These are phyloP conservation scores for Phytopythium oedochilum DNA, from an alignment of 352 stramenopile genomes.

Conservation along the genomic window DNA sequence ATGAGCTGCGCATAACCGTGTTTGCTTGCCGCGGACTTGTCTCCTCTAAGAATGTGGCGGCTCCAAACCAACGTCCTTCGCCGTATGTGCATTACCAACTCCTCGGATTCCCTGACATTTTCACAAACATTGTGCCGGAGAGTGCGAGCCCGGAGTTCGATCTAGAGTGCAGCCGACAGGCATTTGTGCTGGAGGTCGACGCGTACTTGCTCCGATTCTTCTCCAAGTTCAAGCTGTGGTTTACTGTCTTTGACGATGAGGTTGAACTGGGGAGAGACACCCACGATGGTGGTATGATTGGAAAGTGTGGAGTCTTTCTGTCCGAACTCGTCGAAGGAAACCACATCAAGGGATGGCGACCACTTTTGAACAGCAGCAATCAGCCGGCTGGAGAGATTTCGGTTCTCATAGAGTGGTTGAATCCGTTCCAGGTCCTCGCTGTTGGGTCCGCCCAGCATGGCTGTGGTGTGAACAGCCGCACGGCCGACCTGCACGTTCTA, in stretches of 20 bases:
- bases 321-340: conserved; percentile 68
- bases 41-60: conserved; percentile 13
- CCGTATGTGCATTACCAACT: conserved; percentile 91
- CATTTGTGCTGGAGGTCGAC: conserved; percentile 68
- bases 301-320: conserved; percentile 64
- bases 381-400: conserved; percentile 60
- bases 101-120: conserved; percentile 83
- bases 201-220: conserved; percentile 79
- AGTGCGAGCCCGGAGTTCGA: conserved; percentile 73
- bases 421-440: conserved; percentile 67
- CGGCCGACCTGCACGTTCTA: conserved; percentile 45
- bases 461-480: conserved; percentile 17
- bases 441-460: conserved; percentile 29
- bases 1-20: conserved; percentile 67
- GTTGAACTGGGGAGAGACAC: conserved; percentile 23
- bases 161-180: conserved; percentile 49
- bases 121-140: conserved; percentile 80
- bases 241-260: conserved; percentile 88
- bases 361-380: conserved; percentile 52
- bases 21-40: conserved; percentile 57
- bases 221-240: conserved; percentile 66
- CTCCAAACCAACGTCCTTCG: conserved; percentile 20
- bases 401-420: conserved; percentile 71
- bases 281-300: conserved; percentile 61
- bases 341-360: conserved; percentile 63